Percentiles rank a stretch among this genome's conserved stretches.
Conservation (phyloP, 192 early-diverging fungal genomes). For the Pilaira anomala region DNA sequence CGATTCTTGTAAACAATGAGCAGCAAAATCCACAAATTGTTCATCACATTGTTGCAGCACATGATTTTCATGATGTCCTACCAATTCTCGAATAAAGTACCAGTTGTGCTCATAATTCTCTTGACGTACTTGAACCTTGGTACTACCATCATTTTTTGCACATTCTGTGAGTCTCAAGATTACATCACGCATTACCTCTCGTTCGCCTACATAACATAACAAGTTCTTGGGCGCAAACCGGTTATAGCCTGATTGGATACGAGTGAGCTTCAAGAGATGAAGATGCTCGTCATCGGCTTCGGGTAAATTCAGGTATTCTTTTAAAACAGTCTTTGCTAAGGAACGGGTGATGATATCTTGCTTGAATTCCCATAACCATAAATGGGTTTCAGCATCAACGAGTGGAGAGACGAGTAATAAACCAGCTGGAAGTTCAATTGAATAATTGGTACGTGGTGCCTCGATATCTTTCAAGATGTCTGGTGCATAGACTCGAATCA, state of each 20-base stretch:
- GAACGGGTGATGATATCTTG: conserved; percentile 19
- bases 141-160: not conserved
- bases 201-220: conserved; percentile 14
- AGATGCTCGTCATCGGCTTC: conserved; percentile 1
- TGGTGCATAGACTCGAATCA: conserved; percentile 25
- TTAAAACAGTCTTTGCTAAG: conserved; percentile 11
- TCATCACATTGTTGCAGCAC: not conserved
- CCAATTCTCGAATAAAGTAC: conserved; percentile 15
- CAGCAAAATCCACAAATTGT: not conserved
- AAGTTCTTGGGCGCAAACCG: conserved; percentile 19
- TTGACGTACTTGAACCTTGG: not conserved
- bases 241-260: conserved; percentile 1
- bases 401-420: conserved; percentile 27
- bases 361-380: conserved; percentile 19
- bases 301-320: conserved; percentile 21
- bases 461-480: not conserved
- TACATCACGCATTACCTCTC: conserved; percentile 25
- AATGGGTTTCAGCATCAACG: conserved; percentile 12
- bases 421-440: conserved; percentile 21
- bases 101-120: conserved; percentile 10
- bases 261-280: not conserved
- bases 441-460: not conserved
- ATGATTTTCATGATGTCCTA: not conserved
- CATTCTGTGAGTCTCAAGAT: conserved; percentile 11
- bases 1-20: not conserved